Evolutionary conservation across 1,284 basidiomycete genomes (phyloP), one percentile per base, ranked within the genome.

Genomic region (Pseudozyma tsukubaensis): DNA sequence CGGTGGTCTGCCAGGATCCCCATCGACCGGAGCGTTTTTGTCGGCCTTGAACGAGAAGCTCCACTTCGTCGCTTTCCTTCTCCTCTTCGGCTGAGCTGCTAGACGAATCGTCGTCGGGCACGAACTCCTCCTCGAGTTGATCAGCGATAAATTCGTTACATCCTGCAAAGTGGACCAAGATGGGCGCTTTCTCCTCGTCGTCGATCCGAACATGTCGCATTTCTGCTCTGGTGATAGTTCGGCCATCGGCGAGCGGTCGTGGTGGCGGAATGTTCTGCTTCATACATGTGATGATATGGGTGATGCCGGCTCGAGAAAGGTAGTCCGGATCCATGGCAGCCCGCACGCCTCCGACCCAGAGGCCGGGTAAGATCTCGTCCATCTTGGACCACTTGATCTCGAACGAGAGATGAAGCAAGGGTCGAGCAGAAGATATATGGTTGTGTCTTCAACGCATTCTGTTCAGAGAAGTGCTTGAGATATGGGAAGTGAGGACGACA

Each of bases 141-240:
- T 62, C 34, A 5, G 75, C 35, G 39, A 86, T 83, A 52, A 84
- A 81, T 21, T 81, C 79, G 63, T 77, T 79, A 34, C 74, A 71
- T 11, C 72, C 56, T 11, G 72, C 61, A 50, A 86, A 84, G 59
- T 85, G 84, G 11, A 78, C 78, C 40, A 85, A 68, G 47, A 86
- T 80, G 44, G 85, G 85, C 42, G 85, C 80, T 48, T 71, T 72
- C 54, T 79, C 82, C 5, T 80, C 79, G 53, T 86, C 85, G 67
- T 86, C 85, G 35, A 86, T 67, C 1, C 72, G 72, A 16, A 86
- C 79, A 10, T 83, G 81, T 52, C 82, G 69, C 47, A 85, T 63
- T 43, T 76, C 70, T 12, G 75, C 56, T 0, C 76, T 61, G 0
- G 78, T 67, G 43, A 80, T 80, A 9, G 4, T 54, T 16, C 70